A percentile compares a stretch with the other conserved stretches of the same genome.
These are phyloP conservation scores for Acidiella bohemica DNA, from an alignment of 495 filamentous ascomycete species.

Conservation along the genomic window DNA sequence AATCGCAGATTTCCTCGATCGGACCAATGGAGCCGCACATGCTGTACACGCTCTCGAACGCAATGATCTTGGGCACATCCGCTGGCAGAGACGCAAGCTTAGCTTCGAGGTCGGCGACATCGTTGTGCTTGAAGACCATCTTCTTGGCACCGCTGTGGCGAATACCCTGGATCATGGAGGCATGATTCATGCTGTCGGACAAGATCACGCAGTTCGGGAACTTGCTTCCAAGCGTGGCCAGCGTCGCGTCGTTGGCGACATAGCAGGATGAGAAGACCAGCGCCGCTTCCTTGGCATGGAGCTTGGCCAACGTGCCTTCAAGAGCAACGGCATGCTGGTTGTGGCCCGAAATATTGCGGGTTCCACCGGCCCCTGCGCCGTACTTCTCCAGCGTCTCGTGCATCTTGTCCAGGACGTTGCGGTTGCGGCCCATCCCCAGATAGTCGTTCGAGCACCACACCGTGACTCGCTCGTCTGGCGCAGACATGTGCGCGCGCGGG, in stretches of 20 bases:
- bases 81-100: constrained; percentile 79
- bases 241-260: constrained; percentile 94
- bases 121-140: constrained; percentile 97
- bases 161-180: constrained; percentile 98
- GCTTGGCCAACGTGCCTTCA: constrained; percentile 70
- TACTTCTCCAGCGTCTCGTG: constrained; percentile 90
- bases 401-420: constrained; percentile 76
- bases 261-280: constrained; percentile 95
- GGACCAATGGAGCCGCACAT: constrained; percentile 98
- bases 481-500: constrained; percentile 81
- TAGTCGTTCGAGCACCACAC: constrained; percentile 99
- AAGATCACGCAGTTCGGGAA: constrained; percentile 91
- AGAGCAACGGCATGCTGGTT: constrained; percentile 85
- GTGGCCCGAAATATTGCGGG: constrained; percentile 93
- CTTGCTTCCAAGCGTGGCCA: constrained; percentile 91
- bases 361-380: constrained; percentile 89
- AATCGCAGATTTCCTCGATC: constrained; percentile 86
- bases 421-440: constrained; percentile 90
- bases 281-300: constrained; percentile 83
- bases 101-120: constrained; percentile 72
- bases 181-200: constrained; percentile 90
- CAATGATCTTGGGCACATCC: constrained; percentile 88
- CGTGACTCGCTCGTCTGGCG: constrained; percentile 74
- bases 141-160: constrained; percentile 93
- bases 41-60: constrained; percentile 95